Conservation (phyloP, 768 basidiomycete species). For the Exidia glandulosa region DNA sequence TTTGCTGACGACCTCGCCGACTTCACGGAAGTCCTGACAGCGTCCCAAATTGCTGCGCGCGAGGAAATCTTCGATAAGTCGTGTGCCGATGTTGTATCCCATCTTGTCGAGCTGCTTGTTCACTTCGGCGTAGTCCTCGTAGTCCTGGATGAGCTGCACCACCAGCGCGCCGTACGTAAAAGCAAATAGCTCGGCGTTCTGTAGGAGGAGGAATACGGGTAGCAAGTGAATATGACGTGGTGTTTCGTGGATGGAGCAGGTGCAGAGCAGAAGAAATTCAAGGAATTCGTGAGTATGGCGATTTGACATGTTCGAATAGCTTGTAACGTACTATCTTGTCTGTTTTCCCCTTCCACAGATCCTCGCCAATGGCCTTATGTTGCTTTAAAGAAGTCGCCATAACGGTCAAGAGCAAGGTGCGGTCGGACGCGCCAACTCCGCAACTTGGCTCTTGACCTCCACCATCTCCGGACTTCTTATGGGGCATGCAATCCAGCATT, state of each 20-base stretch:
- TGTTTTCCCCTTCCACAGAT: constrained; percentile 87
- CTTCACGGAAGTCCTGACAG: constrained; percentile 87
- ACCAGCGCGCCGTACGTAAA: constrained; percentile 96
- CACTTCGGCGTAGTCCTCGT: constrained; percentile 92
- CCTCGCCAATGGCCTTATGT: constrained; percentile 83
- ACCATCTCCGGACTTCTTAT: too few species aligned
- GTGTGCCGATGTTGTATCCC: constrained; percentile 96
- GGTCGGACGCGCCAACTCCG: too few species aligned
- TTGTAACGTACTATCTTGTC: constrained; percentile 77
- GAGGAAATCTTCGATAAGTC: constrained; percentile 94
- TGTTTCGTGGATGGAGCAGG: too few species aligned
- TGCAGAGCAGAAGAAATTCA: too few species aligned
- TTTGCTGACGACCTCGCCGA: constrained; percentile 92
- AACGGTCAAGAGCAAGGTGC: too few species aligned
- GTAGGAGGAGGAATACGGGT: not conserved
- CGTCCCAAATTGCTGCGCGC: constrained; percentile 86
- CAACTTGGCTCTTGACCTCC: too few species aligned
- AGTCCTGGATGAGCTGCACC: constrained; percentile 97
- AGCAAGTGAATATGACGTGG: constrained; percentile 6
- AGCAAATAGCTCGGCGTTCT: constrained; percentile 97
- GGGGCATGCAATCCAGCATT: too few species aligned
- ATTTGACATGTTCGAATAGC: too few species aligned
- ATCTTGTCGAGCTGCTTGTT: constrained; percentile 98
- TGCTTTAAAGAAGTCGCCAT: constrained; percentile 37
- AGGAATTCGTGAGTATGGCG: too few species aligned